These are phyloP conservation scores for Albatrellus ellisii DNA, from an alignment of 768 basidiomycete genomes.

Conservation along the genomic window DNA sequence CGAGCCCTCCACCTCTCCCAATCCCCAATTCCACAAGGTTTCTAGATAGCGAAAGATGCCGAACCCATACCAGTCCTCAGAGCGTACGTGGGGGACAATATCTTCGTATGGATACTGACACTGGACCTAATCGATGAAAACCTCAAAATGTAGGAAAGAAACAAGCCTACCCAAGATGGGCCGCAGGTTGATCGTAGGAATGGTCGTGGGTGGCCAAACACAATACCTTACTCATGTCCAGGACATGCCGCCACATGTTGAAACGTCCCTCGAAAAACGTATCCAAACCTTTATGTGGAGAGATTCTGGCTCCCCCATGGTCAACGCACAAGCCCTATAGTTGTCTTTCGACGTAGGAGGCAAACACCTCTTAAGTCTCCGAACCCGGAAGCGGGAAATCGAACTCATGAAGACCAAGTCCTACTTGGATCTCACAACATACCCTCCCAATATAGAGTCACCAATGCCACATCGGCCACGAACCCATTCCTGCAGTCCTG, in stretches of 20 bases:
- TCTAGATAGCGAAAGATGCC: neutral
- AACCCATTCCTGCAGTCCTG: too few relatives aligned
- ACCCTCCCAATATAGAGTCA: too few relatives aligned
- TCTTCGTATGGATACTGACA: neutral
- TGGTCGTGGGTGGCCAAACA: conserved; percentile 11
- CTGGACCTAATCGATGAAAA: conserved; percentile 14
- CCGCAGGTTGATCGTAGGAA: conserved; percentile 13
- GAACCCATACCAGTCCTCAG: neutral
- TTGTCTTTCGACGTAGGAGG: too few relatives aligned
- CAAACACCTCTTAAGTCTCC: too few relatives aligned
- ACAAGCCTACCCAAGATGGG: conserved; percentile 12
- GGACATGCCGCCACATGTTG: conserved; percentile 17
- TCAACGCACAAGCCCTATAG: too few relatives aligned
- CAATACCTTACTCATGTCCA: conserved; percentile 22
- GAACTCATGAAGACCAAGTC: too few relatives aligned
- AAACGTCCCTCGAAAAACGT: conserved; percentile 8
- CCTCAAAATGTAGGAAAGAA: conserved; percentile 8
- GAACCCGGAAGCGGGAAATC: too few relatives aligned
- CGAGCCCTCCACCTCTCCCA: neutral
- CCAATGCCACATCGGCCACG: too few relatives aligned
- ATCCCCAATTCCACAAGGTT: neutral
- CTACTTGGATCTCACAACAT: too few relatives aligned
- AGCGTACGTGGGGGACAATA: neutral
- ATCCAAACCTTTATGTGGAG: conserved; percentile 5
- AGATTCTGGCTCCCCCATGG: too few relatives aligned